Evolutionary conservation across 2,329 filamentous ascomycete genomes (phyloP).

Genomic region (Bipolaris cookei): DNA sequence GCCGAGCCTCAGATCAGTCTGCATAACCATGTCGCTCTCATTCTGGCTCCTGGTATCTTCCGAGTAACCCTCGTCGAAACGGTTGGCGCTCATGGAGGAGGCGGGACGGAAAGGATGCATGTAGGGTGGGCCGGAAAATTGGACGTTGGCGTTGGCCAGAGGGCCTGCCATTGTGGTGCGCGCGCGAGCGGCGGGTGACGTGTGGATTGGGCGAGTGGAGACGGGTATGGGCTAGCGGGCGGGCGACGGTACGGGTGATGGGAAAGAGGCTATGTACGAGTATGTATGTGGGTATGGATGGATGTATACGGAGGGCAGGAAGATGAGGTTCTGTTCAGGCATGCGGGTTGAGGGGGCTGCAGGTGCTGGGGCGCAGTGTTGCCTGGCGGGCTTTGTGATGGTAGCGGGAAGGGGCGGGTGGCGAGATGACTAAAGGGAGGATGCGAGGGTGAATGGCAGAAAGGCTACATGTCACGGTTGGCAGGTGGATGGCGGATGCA

Average conservation of each 20-base stretch:
- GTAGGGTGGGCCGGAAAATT: constrained; percentile 43
- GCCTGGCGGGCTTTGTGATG: constrained; percentile 17
- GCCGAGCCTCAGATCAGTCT: constrained; percentile 43
- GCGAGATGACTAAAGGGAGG: not conserved
- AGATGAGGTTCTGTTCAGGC: not conserved
- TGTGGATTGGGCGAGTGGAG: constrained; percentile 6
- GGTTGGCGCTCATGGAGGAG: constrained; percentile 46
- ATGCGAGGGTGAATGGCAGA: not conserved
- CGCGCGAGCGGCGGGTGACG: constrained; percentile 10
- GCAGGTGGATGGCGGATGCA: not conserved
- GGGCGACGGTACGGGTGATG: not conserved
- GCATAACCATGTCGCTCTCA: constrained; percentile 51
- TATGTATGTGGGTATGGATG: not conserved
- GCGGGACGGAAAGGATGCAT: constrained; percentile 46
- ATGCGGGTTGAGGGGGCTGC: constrained; percentile 7
- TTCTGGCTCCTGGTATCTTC: constrained; percentile 68
- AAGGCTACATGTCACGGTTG: not conserved
- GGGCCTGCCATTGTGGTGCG: constrained; percentile 43
- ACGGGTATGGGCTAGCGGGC: not conserved
- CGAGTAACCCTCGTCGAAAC: constrained; percentile 84
- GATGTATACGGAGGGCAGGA: not conserved
- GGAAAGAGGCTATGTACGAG: not conserved
- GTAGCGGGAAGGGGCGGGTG: constrained; percentile 2
- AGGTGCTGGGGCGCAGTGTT: constrained; percentile 15
- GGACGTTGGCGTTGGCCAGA: constrained; percentile 29